phyloP scores from a whole-genome alignment of 331 rosid species.

The Dryas integrifolia region DNA sequence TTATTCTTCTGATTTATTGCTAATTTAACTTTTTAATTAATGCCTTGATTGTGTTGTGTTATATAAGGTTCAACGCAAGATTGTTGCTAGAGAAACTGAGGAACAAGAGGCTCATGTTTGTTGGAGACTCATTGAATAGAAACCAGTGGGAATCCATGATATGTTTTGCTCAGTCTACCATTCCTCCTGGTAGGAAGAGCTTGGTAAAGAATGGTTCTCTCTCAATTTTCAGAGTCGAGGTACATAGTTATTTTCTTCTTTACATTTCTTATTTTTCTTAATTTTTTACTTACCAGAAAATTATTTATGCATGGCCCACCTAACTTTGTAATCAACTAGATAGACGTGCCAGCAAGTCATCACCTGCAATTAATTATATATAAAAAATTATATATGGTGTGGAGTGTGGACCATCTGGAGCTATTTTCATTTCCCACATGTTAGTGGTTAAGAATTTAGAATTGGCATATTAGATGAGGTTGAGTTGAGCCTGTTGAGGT shows the following conservation, averaged over 20 bases:
- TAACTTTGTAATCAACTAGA: background rate
- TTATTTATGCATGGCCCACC: conserved; percentile 6
- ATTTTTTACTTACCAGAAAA: background rate
- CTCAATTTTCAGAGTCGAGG: conserved; percentile 68
- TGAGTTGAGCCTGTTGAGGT: background rate
- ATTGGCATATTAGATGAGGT: background rate
- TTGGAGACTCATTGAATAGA: conserved; percentile 90
- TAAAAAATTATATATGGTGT: background rate
- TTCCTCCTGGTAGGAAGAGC: conserved; percentile 68
- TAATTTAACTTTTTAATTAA: background rate
- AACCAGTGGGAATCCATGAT: conserved; percentile 99
- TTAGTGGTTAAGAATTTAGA: background rate
- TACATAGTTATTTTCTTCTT: conserved; percentile 10
- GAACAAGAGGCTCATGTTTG: conserved; percentile 96
- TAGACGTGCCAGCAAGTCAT: background rate
- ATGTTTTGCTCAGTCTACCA: conserved; percentile 68
- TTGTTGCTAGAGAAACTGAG: conserved; percentile 79
- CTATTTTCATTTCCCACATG: conserved; percentile 6
- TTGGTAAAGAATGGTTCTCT: conserved; percentile 70
- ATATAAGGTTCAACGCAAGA: conserved; percentile 68
- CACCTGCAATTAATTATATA: background rate
- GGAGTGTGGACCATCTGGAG: background rate
- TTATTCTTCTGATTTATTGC: background rate
- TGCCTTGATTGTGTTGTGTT: background rate
- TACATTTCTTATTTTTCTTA: background rate